Evolutionary conservation across 768 basidiomycete species (phyloP).

Genomic region (Punctularia strigosozonata): DNA sequence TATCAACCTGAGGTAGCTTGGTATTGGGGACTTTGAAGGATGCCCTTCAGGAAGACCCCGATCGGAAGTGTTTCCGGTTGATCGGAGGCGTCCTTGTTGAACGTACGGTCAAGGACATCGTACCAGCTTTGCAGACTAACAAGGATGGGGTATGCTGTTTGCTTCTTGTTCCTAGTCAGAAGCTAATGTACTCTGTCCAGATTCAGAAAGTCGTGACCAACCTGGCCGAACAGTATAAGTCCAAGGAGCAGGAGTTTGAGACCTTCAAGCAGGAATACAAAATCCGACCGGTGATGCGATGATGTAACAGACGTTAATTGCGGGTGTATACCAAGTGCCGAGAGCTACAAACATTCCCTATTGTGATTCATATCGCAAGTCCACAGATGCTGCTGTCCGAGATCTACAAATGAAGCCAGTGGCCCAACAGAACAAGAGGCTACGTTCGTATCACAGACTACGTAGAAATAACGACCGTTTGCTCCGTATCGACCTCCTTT

Average conservation of each 20-base stretch:
- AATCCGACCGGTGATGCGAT: constrained; percentile 44
- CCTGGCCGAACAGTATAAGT: constrained; percentile 43
- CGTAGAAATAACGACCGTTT: too few species aligned
- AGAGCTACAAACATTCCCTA: too few species aligned
- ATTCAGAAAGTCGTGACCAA: constrained; percentile 62
- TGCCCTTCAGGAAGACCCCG: constrained; percentile 68
- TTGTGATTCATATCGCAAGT: too few species aligned
- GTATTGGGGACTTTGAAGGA: constrained; percentile 85
- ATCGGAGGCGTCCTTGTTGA: constrained; percentile 95
- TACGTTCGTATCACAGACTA: too few species aligned
- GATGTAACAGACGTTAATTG: too few species aligned
- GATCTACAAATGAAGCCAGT: too few species aligned
- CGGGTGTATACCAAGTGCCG: too few species aligned
- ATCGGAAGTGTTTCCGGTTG: constrained; percentile 91
- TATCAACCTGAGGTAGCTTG: constrained; percentile 37
- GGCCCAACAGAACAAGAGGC: too few species aligned
- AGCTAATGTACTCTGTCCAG: constrained; percentile 26
- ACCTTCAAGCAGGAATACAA: constrained; percentile 68
- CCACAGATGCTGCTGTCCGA: too few species aligned
- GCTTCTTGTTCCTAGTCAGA: constrained; percentile 4
- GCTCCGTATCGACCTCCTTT: too few species aligned
- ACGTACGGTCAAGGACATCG: constrained; percentile 89
- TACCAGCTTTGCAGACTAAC: constrained; percentile 84
- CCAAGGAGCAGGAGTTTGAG: constrained; percentile 77
- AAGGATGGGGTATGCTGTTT: constrained; percentile 58